Percentiles rank a stretch among this genome's conserved stretches.
These are phyloP conservation scores for Eucalyptus decipiens DNA, from an alignment of 345 rosid genomes.

Conservation along the genomic window DNA sequence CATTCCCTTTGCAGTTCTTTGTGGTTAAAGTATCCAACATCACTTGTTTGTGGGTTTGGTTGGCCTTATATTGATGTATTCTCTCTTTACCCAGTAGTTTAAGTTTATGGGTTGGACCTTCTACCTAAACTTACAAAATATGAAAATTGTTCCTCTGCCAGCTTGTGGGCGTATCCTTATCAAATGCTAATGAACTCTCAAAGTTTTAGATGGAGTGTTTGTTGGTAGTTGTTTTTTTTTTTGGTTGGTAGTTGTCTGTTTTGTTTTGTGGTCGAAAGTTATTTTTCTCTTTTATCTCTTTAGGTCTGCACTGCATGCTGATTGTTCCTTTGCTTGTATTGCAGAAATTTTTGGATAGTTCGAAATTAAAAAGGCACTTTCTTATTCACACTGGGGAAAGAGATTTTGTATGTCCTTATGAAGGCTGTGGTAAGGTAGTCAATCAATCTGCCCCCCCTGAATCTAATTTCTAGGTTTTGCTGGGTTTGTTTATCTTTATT, in stretches of 20 bases:
- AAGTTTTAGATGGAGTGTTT: neutral
- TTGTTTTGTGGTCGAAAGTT: neutral
- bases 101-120: neutral
- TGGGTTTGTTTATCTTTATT: neutral
- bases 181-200: neutral
- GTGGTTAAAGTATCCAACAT: neutral
- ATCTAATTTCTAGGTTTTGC: neutral
- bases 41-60: neutral
- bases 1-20: neutral
- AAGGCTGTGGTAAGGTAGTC: conserved; percentile 97
- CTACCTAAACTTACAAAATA: neutral
- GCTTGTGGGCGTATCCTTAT: neutral
- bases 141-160: neutral
- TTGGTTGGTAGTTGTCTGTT: neutral
- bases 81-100: neutral
- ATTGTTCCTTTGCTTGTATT: neutral
- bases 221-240: no score
- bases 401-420: conserved; percentile 75
- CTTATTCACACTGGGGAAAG: conserved; percentile 89
- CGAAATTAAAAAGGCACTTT: conserved; percentile 89
- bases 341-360: conserved; percentile 98
- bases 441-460: conserved; percentile 5
- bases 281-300: neutral
- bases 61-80: neutral
- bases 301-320: neutral